These are phyloP conservation scores for Yamadazyma friedrichii DNA, from an alignment of 1,139 yeast genomes.

Conservation along the genomic window DNA sequence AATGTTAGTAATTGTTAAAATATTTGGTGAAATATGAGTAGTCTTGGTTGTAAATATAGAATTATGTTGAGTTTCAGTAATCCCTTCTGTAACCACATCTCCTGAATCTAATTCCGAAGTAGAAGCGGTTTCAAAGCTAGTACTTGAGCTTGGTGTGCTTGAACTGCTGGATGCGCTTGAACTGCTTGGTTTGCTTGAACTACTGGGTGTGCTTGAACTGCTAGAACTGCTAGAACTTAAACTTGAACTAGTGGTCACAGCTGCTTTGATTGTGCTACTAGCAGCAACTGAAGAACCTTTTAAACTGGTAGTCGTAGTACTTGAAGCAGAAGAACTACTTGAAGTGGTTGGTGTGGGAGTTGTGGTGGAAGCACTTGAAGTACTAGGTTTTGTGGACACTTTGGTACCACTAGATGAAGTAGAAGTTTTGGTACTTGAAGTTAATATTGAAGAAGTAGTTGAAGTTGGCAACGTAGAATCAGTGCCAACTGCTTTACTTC, in stretches of 20 bases:
- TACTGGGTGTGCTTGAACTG: neutral
- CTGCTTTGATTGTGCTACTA: constrained; percentile 4
- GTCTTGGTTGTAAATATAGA: constrained; percentile 11
- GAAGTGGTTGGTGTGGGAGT: constrained; percentile 9
- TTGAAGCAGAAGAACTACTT: constrained; percentile 8
- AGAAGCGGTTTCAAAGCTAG: constrained; percentile 8
- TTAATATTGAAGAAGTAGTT: constrained; percentile 8
- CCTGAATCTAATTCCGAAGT: constrained; percentile 4
- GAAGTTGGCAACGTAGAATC: constrained; percentile 8
- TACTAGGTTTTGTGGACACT: constrained; percentile 10
- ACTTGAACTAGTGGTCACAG: constrained; percentile 7
- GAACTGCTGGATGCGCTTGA: constrained; percentile 6
- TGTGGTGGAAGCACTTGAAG: constrained; percentile 9
- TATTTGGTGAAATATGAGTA: constrained; percentile 9
- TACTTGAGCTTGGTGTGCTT: constrained; percentile 4
- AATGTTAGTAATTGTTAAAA: constrained; percentile 12
- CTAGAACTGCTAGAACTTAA: constrained; percentile 7
- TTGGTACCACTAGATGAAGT: constrained; percentile 9
- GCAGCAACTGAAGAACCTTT: constrained; percentile 4
- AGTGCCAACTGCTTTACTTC: constrained; percentile 4
- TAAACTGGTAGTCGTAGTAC: constrained; percentile 9
- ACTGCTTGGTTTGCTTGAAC: neutral
- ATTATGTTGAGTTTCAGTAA: constrained; percentile 6
- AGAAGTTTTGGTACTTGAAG: constrained; percentile 5
- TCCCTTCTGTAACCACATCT: constrained; percentile 9